Base-by-base conservation (phyloP, 108 stramenopile species). In the Skeletonema menzelii region DNA sequence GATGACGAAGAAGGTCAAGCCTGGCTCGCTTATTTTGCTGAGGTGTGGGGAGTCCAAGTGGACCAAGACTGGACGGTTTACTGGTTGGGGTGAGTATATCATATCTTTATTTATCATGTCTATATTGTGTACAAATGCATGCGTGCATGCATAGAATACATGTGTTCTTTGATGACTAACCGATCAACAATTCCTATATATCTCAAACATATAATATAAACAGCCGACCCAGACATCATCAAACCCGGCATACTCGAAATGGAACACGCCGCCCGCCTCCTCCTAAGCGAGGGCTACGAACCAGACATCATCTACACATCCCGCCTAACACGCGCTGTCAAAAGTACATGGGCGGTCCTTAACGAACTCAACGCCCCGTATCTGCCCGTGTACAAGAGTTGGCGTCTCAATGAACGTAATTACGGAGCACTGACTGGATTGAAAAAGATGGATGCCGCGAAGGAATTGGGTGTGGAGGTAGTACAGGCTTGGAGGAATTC, bases 401-500 rank as follows among this genome's bases (percentile, higher is more conserved):
- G 87, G 87, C 85, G 91, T 27, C 70, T 95, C 53, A 95, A 95
- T 76, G 89, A 95, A 56, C 73, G 94, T 27, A 80, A 76, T 73
- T 95, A 93, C 65, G 94, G 94, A 42, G 90, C 91, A 7, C 59
- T 95, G 15, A 84, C 85, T 13, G 94, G 94, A 14, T 56, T 80
- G 37, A 68, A 79, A 12, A 95, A 93, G 75, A 81, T 85, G 56
- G 87, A 87, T 49, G 81, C 84, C 27, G 90, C 89, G 0, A 59
- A 72, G n/a, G 46, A 64, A 49, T 75, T 84, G 53, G 94, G 94
- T 5, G 63, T 77, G 20, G 80, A 87, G 20, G 83, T 82, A 12
- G 94, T 91, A 5, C 87, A 90, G 73, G 70, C 72, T 11, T 91
- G 88, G 88, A 59, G 80, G 27, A 82, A 82, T 35, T 76, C 75